Base-by-base conservation (phyloP, 1,139 yeast species). In the Hyphopichia khmerensis region DNA sequence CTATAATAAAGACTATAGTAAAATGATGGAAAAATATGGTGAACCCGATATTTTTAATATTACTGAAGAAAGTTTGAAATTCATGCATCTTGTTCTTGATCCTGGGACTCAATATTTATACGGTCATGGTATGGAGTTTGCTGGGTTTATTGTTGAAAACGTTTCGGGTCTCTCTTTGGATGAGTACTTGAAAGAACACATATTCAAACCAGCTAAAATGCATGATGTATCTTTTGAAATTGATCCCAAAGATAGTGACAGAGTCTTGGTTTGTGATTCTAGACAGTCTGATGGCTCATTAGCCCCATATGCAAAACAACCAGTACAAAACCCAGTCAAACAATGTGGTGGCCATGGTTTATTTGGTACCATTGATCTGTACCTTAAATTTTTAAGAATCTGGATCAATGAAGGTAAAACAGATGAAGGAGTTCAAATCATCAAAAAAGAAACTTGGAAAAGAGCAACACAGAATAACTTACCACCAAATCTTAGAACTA, bases 341-440 rank as follows among this genome's bases (percentile, higher is more conserved):
- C 67, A 67, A 43, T 55, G 61, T 46, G 74, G 71, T 4, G 74
- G 74, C 26, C 69, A 64, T 14, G 73, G 72, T 11, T 43, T 63
- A 10, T 66, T 57, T 37, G 57, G 65, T 2, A 65, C 58, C 5
- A 63, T 65, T 9, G 55, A 48, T 14, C 71, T 67, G 46, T 67
- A 63, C 40, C 49, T 62, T 36, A 61, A 59, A 41, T 62, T 66
- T 39, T 43, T 68, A 14, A 57, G 66, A 14, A 50, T 64, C 15
- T 57, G 67, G 48, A 50, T 68, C 27, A 65, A 67, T 39, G 57
- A 63, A 26, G 74, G 74, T 18, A 48, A 44, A 6, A 57, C 68
- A 19, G 62, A 63, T 16, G 53, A 64, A 4, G 69, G 70, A 1
- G 42, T 38, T 1, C 50, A 42, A 35, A 55, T 68, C 14, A 48